Base-by-base conservation (phyloP, 805 yeast species). In the Wickerhamomyces mucosus region DNA sequence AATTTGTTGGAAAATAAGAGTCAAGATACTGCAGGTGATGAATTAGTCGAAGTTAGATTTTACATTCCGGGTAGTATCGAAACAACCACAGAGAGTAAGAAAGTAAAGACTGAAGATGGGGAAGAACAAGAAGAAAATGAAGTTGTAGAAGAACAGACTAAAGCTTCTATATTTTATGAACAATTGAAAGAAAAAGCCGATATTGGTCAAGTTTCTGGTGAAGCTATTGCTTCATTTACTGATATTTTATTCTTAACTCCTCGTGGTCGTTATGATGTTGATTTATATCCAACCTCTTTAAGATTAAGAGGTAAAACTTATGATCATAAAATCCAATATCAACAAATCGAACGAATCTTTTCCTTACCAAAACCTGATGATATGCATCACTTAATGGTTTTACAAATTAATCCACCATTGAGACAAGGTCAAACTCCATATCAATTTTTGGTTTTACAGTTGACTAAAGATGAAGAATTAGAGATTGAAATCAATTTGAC, bases 341-440 rank as follows among this genome's bases (percentile, higher is more conserved):
- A 77, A 49, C 92, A 86, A 52, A 77, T 92, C 39, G 95, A 86
- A 57, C 71, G 96, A 49, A 75, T 92, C 22, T 89, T 92, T 46
- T 75, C 94, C 11, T 67, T 92, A 43, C 98, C 99, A 17, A 86
- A 85, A 51, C 86, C 95, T 1, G 98, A 92, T 56, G 96, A 86
- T 39, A 66, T 81, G 26, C 94, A 89, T 53, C 94, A 89, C 54
- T 63, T 88, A 42, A 66, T 92, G 51, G 78, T 92, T 6, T 62
- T 89, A 38, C 96, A 94, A 50, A 80, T 92, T 28, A 96, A 89
- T 45, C 98, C 98, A 17, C 98, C 99, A 3, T 65, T 92, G 42
- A 77, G 97, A 55, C 99, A 92, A 61, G 99, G 99, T 34, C 97
- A 92, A 61, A 92, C 98, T 0, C 74, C 95, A 38, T 89, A 92